These are phyloP conservation scores for Pogostemon cablin DNA, from an alignment of 257 asterid genomes.

Conservation along the genomic window DNA sequence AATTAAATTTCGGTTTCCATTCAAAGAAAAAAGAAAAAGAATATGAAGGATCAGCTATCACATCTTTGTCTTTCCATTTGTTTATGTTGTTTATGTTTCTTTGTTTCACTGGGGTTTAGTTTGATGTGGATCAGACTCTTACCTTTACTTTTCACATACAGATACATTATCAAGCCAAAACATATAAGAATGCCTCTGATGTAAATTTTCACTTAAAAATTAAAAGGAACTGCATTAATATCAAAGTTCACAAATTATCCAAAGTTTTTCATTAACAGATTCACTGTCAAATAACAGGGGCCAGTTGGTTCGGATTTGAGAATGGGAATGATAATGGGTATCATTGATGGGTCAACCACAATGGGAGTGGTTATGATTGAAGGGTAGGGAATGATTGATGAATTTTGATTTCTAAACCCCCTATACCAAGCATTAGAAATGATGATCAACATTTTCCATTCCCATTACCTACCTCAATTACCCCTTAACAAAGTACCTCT, in stretches of 20 bases:
- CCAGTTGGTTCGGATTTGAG: no score
- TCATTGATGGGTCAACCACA: no score
- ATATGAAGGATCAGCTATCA: not conserved
- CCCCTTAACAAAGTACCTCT: not conserved
- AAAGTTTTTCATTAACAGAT: conserved; percentile 3
- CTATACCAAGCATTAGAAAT: no score
- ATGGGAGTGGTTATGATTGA: no score
- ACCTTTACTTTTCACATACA: not conserved
- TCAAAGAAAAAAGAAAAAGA: no score
- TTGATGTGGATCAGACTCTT: conserved; percentile 3
- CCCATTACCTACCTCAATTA: no score
- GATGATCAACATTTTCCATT: no score
- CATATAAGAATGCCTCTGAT: not conserved
- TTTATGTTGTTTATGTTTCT: not conserved
- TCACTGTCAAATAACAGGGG: not conserved
- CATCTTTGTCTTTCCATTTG: not conserved
- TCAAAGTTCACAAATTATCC: conserved; percentile 1
- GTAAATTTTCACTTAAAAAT: not conserved
- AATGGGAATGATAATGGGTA: no score
- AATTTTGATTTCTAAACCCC: no score
- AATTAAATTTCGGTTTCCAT: no score
- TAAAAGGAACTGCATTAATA: not conserved
- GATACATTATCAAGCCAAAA: not conserved
- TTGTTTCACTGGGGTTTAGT: not conserved
- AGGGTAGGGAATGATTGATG: no score